phyloP scores from a whole-genome alignment of 371 early-diverging fungal genomes.

The Saksenaea vasiformis region DNA sequence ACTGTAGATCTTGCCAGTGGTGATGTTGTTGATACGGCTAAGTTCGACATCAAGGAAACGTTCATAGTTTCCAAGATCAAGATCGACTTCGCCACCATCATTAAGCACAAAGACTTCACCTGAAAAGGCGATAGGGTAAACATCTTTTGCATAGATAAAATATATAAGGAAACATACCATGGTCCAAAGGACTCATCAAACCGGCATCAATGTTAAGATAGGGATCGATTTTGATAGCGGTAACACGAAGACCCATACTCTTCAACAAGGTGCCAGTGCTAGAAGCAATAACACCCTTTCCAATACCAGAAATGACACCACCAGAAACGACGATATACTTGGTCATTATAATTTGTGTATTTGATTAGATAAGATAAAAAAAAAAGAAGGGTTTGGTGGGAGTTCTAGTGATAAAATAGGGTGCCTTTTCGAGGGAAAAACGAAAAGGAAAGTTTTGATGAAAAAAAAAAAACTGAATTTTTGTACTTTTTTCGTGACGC shows the following conservation, averaged over 20 bases:
- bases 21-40: slow-evolving; percentile 97
- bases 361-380: slow-evolving; percentile 5
- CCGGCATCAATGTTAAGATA: slow-evolving; percentile 99
- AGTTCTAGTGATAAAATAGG: slow-evolving; percentile 9
- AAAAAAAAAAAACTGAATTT: neutral
- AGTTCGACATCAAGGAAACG: slow-evolving; percentile 95
- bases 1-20: slow-evolving; percentile 98
- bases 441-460: slow-evolving; percentile 13
- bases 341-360: slow-evolving; percentile 42
- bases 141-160: neutral
- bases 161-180: slow-evolving; percentile 67
- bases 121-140: slow-evolving; percentile 18
- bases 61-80: slow-evolving; percentile 99
- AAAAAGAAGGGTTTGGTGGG: slow-evolving; percentile 1
- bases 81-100: slow-evolving; percentile 99
- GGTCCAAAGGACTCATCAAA: slow-evolving; percentile 96
- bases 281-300: slow-evolving; percentile 99
- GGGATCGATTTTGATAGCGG: slow-evolving; percentile 99
- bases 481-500: neutral
- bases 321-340: slow-evolving; percentile 99
- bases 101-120: slow-evolving; percentile 99
- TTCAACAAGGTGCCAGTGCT: slow-evolving; percentile 96
- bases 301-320: slow-evolving; percentile 98
- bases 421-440: slow-evolving; percentile 20
- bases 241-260: slow-evolving; percentile 92